These are phyloP conservation scores for Heterobasidion annosum DNA, from an alignment of 1,284 basidiomycete genomes.

Conservation along the genomic window DNA sequence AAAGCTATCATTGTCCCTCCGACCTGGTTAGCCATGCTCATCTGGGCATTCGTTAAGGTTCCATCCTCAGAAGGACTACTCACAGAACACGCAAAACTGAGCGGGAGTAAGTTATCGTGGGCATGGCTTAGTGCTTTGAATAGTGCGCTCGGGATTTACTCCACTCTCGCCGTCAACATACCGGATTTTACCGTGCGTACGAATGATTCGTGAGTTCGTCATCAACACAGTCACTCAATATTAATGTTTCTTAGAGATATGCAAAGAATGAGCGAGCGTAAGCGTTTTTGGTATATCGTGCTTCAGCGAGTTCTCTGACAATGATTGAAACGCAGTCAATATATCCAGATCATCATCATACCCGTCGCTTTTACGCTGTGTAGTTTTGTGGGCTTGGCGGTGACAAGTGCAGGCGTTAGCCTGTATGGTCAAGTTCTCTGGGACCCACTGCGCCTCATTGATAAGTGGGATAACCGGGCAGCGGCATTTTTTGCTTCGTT, in stretches of 20 bases:
- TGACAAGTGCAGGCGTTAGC: constrained; percentile 55
- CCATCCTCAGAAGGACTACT: constrained; percentile 45
- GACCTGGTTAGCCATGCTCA: constrained; percentile 41
- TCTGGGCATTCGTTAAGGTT: constrained; percentile 65
- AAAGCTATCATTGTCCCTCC: constrained; percentile 61
- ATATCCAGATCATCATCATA: constrained; percentile 62
- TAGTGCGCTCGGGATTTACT: constrained; percentile 58
- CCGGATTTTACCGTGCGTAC: constrained; percentile 57
- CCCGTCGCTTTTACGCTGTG: constrained; percentile 58
- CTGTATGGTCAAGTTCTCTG: constrained; percentile 52
- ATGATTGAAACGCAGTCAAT: constrained; percentile 33
- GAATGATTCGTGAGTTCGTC: not conserved
- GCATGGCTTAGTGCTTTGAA: constrained; percentile 69
- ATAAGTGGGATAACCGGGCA: constrained; percentile 67
- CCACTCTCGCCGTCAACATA: constrained; percentile 63
- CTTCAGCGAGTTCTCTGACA: not conserved
- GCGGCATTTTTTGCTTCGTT: constrained; percentile 73
- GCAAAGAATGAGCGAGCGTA: constrained; percentile 52
- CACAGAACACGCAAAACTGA: constrained; percentile 32
- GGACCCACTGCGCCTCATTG: constrained; percentile 44
- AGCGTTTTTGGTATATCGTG: constrained; percentile 13
- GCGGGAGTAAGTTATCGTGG: constrained; percentile 52
- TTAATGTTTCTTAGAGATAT: constrained; percentile 34
- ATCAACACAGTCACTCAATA: not conserved
- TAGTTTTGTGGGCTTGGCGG: constrained; percentile 52